Conservation (phyloP, 1,284 basidiomycete species). For the Leccinum angustisporum region DNA sequence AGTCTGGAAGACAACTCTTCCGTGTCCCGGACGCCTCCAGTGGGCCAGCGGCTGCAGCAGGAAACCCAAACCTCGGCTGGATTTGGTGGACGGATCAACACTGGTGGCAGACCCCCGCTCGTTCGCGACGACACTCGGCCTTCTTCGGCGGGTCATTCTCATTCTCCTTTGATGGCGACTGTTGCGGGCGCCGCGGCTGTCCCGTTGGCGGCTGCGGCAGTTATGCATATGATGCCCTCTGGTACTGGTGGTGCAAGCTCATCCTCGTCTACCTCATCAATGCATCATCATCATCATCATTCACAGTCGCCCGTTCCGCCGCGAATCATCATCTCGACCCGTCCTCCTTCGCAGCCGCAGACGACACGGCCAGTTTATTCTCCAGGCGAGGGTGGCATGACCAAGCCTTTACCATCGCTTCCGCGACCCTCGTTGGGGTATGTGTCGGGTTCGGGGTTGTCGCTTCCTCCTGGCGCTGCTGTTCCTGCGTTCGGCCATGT, state of each 20-base stretch:
- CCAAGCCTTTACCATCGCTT: not conserved
- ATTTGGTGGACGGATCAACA: not conserved
- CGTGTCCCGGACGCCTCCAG: not conserved
- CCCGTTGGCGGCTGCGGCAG: constrained; percentile 5
- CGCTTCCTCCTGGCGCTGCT: not conserved
- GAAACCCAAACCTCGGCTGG: not conserved
- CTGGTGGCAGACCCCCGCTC: not conserved
- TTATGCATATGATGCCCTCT: constrained; percentile 1
- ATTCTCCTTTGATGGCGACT: not conserved
- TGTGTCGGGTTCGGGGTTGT: not conserved
- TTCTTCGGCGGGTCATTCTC: not conserved
- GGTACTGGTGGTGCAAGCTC: not conserved
- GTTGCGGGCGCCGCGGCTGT: not conserved
- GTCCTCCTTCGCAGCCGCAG: constrained; percentile 11
- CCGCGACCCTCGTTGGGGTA: not conserved
- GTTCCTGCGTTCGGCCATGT: not conserved
- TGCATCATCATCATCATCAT: not conserved
- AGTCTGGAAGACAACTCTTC: constrained; percentile 50
- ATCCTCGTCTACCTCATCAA: not conserved
- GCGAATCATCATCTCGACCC: constrained; percentile 13
- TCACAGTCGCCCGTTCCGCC: constrained; percentile 8
- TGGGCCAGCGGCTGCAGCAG: not conserved
- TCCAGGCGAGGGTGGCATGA: not conserved
- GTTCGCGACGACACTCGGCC: constrained; percentile 12
- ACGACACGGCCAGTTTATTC: not conserved